Base-by-base conservation (phyloP, 768 basidiomycete genomes). In the Amanita molliuscula region DNA sequence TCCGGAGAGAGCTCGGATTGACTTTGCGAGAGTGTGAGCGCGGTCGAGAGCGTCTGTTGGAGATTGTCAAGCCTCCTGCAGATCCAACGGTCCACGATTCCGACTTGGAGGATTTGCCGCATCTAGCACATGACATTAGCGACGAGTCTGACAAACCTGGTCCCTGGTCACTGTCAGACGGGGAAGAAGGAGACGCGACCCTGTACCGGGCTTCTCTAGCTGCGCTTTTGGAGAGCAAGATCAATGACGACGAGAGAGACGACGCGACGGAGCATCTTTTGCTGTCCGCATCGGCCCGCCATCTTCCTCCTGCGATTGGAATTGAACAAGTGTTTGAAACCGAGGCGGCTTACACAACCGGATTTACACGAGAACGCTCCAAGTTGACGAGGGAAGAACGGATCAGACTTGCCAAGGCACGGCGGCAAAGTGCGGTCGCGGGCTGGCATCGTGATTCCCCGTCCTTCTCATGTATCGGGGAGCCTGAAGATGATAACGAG, bases 301-400 rank as follows among this genome's bases (percentile, higher is more conserved):
- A 81, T 55, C 65, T 87, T 2, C 82, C 82, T 1, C 73, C 77
- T 6, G 76, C 72, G 0, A 29, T 50, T 50, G 88, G 86, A 11
- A 74, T 79, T 44, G 88, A 91, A 58, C 86, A 88, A 59, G 86
- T 92, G n/a, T 92, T 81, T 55, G 88, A 90, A 59, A 79, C 77
- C 1, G 84, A 87, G 4, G 66, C 77, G 3, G 71, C 65, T 3
- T 55, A 63, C 36, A 71, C 61, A 7, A 61, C 46, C 13, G 57
- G 59, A 29, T 82, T 76, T 54, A 59, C 63, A 34, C 70, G 86
- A 37, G 80, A 82, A 59, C 73, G 78, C 54, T 78, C 82, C 15
- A 85, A 74, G 64, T 58, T 90, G 48, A 76, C 79, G 44, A 68
- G 88, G 49, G 86, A 86, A 56, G 88, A 92, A 59, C 76, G 88